These are phyloP conservation scores for Bipolaris gigantea DNA, from an alignment of 2,329 filamentous ascomycete genomes.

Conservation along the genomic window DNA sequence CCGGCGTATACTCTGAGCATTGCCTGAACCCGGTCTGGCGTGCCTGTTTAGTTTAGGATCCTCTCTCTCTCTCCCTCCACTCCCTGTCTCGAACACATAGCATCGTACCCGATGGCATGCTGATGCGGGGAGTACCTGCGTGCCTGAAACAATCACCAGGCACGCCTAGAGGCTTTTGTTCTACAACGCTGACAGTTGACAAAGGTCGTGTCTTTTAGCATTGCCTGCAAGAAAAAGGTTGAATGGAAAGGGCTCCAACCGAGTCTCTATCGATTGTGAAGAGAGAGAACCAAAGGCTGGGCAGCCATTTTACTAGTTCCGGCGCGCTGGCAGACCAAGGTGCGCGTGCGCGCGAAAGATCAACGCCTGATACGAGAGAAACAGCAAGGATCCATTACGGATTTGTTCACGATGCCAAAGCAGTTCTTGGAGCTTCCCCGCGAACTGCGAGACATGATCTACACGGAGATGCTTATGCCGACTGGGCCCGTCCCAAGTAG, in stretches of 20 bases:
- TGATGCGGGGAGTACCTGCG: slow-evolving; percentile 5
- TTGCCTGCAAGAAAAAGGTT: background rate
- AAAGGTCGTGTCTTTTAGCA: no score
- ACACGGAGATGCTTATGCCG: slow-evolving; percentile 30
- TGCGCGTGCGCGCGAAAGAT: no score
- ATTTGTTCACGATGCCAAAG: slow-evolving; percentile 29
- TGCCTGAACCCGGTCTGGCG: background rate
- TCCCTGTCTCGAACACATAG: slow-evolving; percentile 7
- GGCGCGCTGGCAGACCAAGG: background rate
- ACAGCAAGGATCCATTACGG: background rate
- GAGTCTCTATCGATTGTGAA: background rate
- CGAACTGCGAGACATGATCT: slow-evolving; percentile 42
- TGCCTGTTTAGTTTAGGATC: background rate
- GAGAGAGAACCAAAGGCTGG: background rate
- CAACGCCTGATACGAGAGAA: background rate
- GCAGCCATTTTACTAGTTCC: background rate
- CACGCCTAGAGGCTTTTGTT: slow-evolving; percentile 1
- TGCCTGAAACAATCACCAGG: slow-evolving; percentile 8
- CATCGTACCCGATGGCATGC: background rate
- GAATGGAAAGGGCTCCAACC: background rate
- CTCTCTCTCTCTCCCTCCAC: no score
- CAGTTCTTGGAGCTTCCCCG: slow-evolving; percentile 34
- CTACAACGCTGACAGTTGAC: background rate
- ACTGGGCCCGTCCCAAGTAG: slow-evolving; percentile 24
- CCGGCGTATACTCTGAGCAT: background rate